Conservation (phyloP, 148 eudicot species). For the Limonium bicolor region DNA sequence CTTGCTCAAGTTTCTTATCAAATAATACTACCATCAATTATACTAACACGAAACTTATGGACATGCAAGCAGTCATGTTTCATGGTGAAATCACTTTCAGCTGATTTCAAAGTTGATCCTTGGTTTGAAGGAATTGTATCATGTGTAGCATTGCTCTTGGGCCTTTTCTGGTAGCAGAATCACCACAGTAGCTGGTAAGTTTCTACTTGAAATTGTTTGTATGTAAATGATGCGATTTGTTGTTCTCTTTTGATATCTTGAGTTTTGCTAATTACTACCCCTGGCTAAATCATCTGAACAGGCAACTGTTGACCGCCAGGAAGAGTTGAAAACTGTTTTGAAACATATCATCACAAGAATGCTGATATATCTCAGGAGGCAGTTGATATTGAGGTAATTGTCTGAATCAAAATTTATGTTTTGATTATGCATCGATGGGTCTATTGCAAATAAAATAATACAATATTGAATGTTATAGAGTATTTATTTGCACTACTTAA, state of each 20-base stretch:
- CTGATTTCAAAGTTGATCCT: background rate
- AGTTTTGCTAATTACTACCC: too few relatives aligned
- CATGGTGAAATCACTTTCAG: too few relatives aligned
- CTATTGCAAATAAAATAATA: background rate
- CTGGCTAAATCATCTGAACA: conserved; percentile 6
- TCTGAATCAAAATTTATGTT: too few relatives aligned
- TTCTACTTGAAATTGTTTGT: too few relatives aligned
- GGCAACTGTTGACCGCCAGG: conserved; percentile 51
- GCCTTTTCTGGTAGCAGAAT: conserved; percentile 75
- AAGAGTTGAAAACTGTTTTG: conserved; percentile 43
- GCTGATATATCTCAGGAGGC: conserved; percentile 53
- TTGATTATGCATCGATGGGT: background rate
- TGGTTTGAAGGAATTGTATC: conserved; percentile 45
- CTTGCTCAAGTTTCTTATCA: too few relatives aligned
- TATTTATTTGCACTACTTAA: background rate
- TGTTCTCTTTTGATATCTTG: too few relatives aligned
- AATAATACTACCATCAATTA: too few relatives aligned
- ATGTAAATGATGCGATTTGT: too few relatives aligned
- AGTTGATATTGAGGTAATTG: conserved; percentile 45
- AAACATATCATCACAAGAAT: conserved; percentile 45
- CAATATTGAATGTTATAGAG: background rate
- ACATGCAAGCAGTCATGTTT: too few relatives aligned
- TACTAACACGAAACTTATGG: too few relatives aligned
- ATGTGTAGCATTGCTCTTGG: conserved; percentile 37
- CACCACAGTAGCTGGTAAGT: conserved; percentile 88